These are phyloP conservation scores for Cynanchum wilfordii DNA, from an alignment of 257 asterid species.

Conservation along the genomic window DNA sequence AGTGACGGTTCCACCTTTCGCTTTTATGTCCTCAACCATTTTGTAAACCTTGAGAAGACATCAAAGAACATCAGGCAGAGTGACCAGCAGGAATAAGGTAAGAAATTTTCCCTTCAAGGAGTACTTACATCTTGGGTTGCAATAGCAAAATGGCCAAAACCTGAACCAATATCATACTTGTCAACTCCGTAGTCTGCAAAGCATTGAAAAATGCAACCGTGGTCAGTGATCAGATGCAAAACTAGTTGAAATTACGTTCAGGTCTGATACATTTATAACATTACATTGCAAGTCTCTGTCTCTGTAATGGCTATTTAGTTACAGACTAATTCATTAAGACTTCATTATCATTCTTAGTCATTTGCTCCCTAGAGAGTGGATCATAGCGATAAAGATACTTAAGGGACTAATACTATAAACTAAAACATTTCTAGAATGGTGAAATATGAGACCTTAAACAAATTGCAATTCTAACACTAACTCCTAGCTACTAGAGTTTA, in stretches of 20 bases:
- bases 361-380: too few species aligned
- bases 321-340: background rate
- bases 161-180: conserved; percentile 82
- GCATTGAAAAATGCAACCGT: background rate
- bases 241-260: background rate
- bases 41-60: conserved; percentile 63
- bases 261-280: background rate
- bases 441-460: background rate
- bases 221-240: background rate
- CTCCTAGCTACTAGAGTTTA: background rate
- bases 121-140: conserved; percentile 85
- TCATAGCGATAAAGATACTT: background rate
- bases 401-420: background rate
- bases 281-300: background rate
- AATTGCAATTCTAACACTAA: background rate
- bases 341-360: background rate
- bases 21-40: conserved; percentile 71
- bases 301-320: background rate
- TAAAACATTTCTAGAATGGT: background rate
- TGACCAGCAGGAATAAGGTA: background rate
- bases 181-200: conserved; percentile 86
- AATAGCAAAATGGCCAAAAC: conserved; percentile 96
- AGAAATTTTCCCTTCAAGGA: background rate
- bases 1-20: conserved; percentile 90
- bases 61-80: conserved; percentile 1